Evolutionary conservation across 768 basidiomycete species (phyloP).

Genomic region (Suillus luteus): DNA sequence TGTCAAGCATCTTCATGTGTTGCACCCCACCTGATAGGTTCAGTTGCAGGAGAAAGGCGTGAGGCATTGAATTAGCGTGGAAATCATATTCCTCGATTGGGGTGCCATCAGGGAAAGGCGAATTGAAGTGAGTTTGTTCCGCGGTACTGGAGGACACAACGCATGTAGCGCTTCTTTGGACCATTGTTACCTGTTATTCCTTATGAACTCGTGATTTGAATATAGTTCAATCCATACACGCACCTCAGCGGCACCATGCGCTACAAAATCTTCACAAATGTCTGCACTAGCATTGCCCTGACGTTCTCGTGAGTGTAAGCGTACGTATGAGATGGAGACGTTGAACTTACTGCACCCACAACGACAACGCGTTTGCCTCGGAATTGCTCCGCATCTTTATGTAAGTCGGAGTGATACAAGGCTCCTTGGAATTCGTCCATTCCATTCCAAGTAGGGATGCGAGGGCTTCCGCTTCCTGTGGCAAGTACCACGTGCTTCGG

Average conservation of each 20-base stretch:
- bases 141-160: background rate
- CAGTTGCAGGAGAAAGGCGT: background rate
- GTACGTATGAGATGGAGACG: background rate
- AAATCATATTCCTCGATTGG: background rate
- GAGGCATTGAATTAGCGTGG: background rate
- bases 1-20: background rate
- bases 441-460: conserved; percentile 14
- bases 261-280: conserved; percentile 3
- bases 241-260: conserved; percentile 2
- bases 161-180: conserved; percentile 2
- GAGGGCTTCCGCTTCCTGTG: background rate
- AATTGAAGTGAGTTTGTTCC: background rate
- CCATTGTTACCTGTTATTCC: background rate
- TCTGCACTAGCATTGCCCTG: conserved; percentile 3
- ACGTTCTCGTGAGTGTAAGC: background rate
- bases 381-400: conserved; percentile 46
- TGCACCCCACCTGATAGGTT: background rate
- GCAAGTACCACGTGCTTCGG: conserved; percentile 2
- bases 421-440: conserved; percentile 52
- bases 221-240: background rate
- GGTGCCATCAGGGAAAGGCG: background rate
- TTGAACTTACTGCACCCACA: conserved; percentile 37
- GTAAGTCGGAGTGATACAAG: conserved; percentile 49
- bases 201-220: background rate
- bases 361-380: conserved; percentile 61